Conservation (phyloP, 2,329 filamentous ascomycete genomes). For the Pseudogymnoascus sp. region DNA sequence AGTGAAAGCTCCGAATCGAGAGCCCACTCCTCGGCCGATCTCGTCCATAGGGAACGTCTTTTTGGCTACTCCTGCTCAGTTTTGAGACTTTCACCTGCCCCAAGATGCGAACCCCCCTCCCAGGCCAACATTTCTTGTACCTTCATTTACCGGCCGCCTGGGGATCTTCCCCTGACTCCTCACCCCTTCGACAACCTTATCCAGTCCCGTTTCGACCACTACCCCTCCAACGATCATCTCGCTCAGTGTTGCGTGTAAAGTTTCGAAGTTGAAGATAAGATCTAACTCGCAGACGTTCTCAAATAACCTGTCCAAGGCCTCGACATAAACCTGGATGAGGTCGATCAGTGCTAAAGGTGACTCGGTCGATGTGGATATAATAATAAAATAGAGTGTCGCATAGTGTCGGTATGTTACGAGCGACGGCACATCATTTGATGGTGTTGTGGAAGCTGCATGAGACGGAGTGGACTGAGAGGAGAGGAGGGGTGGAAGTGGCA, state of each 20-base stretch:
- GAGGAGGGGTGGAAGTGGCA: constrained; percentile 66
- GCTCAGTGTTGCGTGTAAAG: constrained; percentile 77
- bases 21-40: not conserved
- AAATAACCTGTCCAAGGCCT: constrained; percentile 87
- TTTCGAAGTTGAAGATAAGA: constrained; percentile 98
- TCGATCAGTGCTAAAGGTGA: constrained; percentile 92
- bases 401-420: constrained; percentile 98
- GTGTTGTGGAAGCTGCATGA: constrained; percentile 51
- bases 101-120: constrained; percentile 30
- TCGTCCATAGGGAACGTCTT: not conserved
- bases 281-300: constrained; percentile 98
- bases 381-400: constrained; percentile 95
- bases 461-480: constrained; percentile 56
- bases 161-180: constrained; percentile 67
- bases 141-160: constrained; percentile 71
- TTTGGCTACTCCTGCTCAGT: not conserved
- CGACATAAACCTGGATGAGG: constrained; percentile 96
- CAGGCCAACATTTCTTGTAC: constrained; percentile 45
- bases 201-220: constrained; percentile 84
- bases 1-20: not conserved
- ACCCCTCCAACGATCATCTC: constrained; percentile 97
- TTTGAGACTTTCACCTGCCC: constrained; percentile 23
- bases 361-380: constrained; percentile 94
- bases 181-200: constrained; percentile 81
- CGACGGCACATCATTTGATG: constrained; percentile 80